A percentile compares a stretch with the other conserved stretches of the same genome.
Conservation (phyloP, 352 stramenopile genomes). For the Phytophthora pseudosyringae region DNA sequence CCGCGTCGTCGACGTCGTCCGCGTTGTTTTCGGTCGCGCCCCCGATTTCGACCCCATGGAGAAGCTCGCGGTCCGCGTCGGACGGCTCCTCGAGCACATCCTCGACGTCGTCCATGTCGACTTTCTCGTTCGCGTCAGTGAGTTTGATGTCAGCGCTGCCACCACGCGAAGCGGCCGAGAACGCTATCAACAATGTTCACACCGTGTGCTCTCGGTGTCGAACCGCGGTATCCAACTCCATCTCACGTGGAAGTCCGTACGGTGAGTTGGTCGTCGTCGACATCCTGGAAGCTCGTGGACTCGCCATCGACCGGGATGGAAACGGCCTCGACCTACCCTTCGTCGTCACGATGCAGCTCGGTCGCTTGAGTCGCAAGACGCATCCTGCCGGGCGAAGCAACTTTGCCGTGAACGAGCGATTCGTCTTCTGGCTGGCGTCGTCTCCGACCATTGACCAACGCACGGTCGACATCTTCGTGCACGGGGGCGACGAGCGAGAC, state of each 20-base stretch:
- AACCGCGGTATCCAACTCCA: constrained; percentile 25
- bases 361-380: constrained; percentile 45
- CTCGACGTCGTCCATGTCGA: constrained; percentile 6
- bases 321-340: constrained; percentile 52
- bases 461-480: constrained; percentile 57
- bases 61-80: constrained; percentile 37
- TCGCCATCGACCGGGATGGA: constrained; percentile 51
- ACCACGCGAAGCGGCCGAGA: constrained; percentile 38
- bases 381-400: constrained; percentile 28
- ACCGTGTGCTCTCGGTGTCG: constrained; percentile 37
- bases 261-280: constrained; percentile 75
- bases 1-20: constrained; percentile 18
- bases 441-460: constrained; percentile 51
- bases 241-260: constrained; percentile 57
- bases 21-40: constrained; percentile 50
- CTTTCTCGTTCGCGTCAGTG: constrained; percentile 29
- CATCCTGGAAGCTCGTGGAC: constrained; percentile 59
- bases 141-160: constrained; percentile 17
- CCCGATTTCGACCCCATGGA: constrained; percentile 58
- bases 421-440: constrained; percentile 74
- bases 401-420: constrained; percentile 63
- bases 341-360: constrained; percentile 49
- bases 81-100: constrained; percentile 24
- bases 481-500: constrained; percentile 54
- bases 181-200: constrained; percentile 64